Evolutionary conservation across 495 filamentous ascomycete species (phyloP), one percentile per base, ranked within the genome.

Genomic region (Pseudomonodictys pantanalensis): DNA sequence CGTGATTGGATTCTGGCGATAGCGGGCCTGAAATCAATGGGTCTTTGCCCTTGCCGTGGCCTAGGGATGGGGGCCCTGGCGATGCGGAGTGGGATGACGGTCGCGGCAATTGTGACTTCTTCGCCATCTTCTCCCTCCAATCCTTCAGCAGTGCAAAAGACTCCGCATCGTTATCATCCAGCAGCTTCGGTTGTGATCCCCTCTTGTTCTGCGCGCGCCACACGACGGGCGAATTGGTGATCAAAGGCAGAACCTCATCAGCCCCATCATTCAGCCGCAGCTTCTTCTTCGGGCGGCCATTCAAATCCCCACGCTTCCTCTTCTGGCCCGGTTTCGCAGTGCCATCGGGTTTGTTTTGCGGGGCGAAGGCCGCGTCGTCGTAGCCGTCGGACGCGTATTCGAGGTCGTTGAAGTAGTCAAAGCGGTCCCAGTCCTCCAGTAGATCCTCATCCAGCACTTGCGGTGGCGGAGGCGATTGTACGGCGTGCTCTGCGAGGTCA

Each of bases 401-500:
- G 20, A 72, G 35, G 41, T 75, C 73, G 25, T 66, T 64, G 57
- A 58, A 74, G 43, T 71, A 64, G 3, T 64, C 69, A 45, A 66
- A 72, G 23, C 46, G 52, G 44, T 70, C 67, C 43, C 52, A 67
- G 32, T 70, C 60, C 6, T 52, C 42, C 17, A 47, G 3, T 11
- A n/a, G 48, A 42, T 68, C 58, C 17, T 67, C 64, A 26, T 64
- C 59, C 1, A 49, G 50, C 43, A 62, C 52, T 4, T 28, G 17
- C 2, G 59, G 56, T 5, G 62, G 64, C 10, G 66, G 66, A 0
- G 73, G 73, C 0, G 71, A 72, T 11, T 67, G 45, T 11, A 75
- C 69, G 28, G 72, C 71, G 43, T 69, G 66, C 51, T 75, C 73
- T 42, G 71, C 72, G 26, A 75, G 69, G 38, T 75, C 73, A 45